Conservation (phyloP, 2,329 filamentous ascomycete genomes). For the Biscogniauxia marginata region DNA sequence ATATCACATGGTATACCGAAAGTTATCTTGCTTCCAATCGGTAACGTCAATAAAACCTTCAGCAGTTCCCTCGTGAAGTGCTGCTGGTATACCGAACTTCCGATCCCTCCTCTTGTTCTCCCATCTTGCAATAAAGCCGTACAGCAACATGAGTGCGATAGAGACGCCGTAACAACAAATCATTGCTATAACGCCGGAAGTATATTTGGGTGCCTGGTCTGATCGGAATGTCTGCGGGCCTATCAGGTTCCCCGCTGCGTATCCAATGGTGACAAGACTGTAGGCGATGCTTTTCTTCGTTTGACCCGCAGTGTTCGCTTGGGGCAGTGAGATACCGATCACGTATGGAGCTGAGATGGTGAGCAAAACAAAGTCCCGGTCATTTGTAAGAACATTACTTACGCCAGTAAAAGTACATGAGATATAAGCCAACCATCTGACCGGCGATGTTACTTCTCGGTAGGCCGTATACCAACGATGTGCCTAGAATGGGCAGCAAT, state of each 20-base stretch:
- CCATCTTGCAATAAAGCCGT: conserved; percentile 29
- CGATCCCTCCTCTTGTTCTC: conserved; percentile 27
- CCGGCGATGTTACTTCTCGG: conserved; percentile 32
- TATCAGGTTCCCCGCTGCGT: conserved; percentile 40
- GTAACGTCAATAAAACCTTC: conserved; percentile 25
- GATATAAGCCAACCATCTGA: conserved; percentile 40
- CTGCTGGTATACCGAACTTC: conserved; percentile 24
- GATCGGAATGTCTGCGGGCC: conserved; percentile 41
- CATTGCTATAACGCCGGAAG: conserved; percentile 37
- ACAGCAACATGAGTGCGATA: conserved; percentile 31
- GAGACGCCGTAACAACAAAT: conserved; percentile 34
- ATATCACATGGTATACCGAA: conserved; percentile 29
- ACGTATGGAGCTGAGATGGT: conserved; percentile 24
- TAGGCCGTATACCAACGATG: conserved; percentile 21
- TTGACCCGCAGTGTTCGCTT: conserved; percentile 28
- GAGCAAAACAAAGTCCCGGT: not conserved
- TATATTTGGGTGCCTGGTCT: conserved; percentile 39
- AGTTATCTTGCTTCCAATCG: conserved; percentile 24
- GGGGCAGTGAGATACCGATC: conserved; percentile 25
- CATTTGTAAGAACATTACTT: conserved; percentile 4
- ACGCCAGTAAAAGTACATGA: conserved; percentile 40
- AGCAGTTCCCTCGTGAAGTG: conserved; percentile 13
- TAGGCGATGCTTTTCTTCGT: conserved; percentile 42
- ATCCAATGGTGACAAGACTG: conserved; percentile 39
- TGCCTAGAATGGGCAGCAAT: conserved; percentile 22